Evolutionary conservation across 208 protist species (phyloP).

Genomic region (Leishmania turanica): DNA sequence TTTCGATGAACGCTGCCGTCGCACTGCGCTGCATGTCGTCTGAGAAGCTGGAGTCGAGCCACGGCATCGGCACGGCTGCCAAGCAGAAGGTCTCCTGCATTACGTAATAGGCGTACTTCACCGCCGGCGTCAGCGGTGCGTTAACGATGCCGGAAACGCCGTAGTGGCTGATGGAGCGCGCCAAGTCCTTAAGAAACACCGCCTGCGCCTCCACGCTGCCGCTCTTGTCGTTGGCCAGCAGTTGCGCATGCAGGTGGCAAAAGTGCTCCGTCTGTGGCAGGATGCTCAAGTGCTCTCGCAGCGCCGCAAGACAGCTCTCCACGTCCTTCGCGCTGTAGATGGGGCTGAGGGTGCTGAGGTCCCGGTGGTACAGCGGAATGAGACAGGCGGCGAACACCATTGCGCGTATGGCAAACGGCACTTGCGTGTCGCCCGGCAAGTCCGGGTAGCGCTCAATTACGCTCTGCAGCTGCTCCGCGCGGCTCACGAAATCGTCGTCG

Average conservation of each 20-base stretch:
- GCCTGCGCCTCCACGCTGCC: constrained; percentile 33
- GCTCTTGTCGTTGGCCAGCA: constrained; percentile 56
- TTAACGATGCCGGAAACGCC: constrained; percentile 16
- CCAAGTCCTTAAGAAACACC: constrained; percentile 43
- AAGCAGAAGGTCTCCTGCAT: constrained; percentile 69
- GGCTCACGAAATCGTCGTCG: constrained; percentile 46
- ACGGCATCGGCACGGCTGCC: constrained; percentile 58
- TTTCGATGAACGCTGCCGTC: constrained; percentile 62
- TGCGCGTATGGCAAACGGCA: constrained; percentile 61
- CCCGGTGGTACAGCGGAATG: constrained; percentile 47
- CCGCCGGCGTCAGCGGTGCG: constrained; percentile 41
- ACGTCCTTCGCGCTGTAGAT: constrained; percentile 36
- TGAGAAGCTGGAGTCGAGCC: constrained; percentile 50
- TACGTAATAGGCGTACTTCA: constrained; percentile 78
- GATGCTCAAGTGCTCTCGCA: constrained; percentile 44
- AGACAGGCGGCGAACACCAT: constrained; percentile 53
- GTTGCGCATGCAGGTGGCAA: constrained; percentile 69
- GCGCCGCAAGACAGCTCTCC: constrained; percentile 18
- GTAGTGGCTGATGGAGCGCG: constrained; percentile 37
- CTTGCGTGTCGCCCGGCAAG: constrained; percentile 29
- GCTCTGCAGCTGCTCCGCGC: constrained; percentile 35
- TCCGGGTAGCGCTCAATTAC: constrained; percentile 32
- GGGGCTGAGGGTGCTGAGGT: constrained; percentile 25
- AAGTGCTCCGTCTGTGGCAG: constrained; percentile 41
- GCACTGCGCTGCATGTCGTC: constrained; percentile 37